These are phyloP conservation scores for Reutealis trisperma DNA, from an alignment of 345 rosid genomes.

Conservation along the genomic window DNA sequence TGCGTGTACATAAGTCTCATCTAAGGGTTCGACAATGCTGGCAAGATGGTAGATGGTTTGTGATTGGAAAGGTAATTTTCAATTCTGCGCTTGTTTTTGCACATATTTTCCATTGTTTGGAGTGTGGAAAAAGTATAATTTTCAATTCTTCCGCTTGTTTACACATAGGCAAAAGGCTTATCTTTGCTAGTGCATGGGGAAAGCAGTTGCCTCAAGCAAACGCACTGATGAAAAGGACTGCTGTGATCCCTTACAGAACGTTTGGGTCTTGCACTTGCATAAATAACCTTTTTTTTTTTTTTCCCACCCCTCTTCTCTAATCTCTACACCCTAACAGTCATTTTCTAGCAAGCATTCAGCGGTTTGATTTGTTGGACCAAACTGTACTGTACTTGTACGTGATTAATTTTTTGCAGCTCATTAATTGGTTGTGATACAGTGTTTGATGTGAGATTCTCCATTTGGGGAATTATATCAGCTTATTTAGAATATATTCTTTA, in stretches of 20 bases:
- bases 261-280: not conserved
- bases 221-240: not conserved
- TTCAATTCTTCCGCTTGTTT: not conserved
- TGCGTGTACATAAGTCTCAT: slow-evolving; percentile 38
- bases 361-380: not conserved
- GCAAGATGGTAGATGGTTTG: slow-evolving; percentile 55
- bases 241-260: not conserved
- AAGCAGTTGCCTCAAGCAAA: not conserved
- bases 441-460: not conserved
- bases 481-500: not conserved
- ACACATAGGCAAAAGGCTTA: not conserved
- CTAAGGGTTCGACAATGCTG: slow-evolving; percentile 61
- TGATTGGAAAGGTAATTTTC: slow-evolving; percentile 40
- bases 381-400: not conserved
- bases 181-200: not conserved
- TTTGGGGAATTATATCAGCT: not conserved
- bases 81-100: not conserved
- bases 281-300: not conserved
- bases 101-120: not conserved
- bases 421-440: not conserved
- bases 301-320: not conserved
- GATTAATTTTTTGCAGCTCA: not conserved
- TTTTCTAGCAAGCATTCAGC: not conserved
- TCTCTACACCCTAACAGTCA: not conserved
- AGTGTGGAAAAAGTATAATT: too few species aligned